phyloP scores from a whole-genome alignment of 129 eudicot genomes.

The Flaveria ramosissima region DNA sequence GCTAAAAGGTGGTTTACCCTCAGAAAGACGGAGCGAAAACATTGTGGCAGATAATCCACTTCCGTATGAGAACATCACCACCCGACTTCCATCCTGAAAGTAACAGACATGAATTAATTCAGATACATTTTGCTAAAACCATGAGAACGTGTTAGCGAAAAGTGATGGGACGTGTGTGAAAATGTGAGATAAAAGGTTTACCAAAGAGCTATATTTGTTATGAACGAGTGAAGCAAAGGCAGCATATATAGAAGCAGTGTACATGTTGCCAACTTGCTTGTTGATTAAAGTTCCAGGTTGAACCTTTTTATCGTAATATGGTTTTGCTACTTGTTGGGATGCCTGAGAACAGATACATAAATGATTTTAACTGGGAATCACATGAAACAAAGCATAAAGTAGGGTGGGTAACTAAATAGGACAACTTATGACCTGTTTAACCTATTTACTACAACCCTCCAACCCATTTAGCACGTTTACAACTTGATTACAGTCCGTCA shows the following conservation, averaged over 20 bases:
- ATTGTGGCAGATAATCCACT: constrained; percentile 81
- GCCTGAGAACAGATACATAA: constrained; percentile 44
- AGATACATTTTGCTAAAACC: no score
- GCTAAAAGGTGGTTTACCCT: constrained; percentile 76
- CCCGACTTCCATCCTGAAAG: constrained; percentile 61
- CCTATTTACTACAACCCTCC: not conserved
- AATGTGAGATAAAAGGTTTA: constrained; percentile 10
- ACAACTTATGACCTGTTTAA: not conserved
- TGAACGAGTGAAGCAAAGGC: constrained; percentile 86
- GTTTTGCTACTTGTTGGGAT: constrained; percentile 77
- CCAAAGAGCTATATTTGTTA: constrained; percentile 70
- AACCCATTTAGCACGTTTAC: not conserved
- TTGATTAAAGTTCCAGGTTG: constrained; percentile 74
- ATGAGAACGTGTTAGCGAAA: no score
- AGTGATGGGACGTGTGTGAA: not conserved
- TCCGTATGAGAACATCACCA: constrained; percentile 78
- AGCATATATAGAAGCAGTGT: constrained; percentile 83
- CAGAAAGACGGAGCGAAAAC: constrained; percentile 65
- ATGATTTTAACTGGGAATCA: not conserved
- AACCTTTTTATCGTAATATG: constrained; percentile 64
- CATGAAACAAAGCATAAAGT: not conserved
- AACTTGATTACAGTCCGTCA: not conserved
- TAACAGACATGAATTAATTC: not conserved
- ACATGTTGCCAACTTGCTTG: constrained; percentile 91
- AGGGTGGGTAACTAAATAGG: not conserved